A percentile compares a stretch with the other conserved stretches of the same genome.
phyloP scores from a whole-genome alignment of 192 early-diverging fungal species.

The Podila epigama region DNA sequence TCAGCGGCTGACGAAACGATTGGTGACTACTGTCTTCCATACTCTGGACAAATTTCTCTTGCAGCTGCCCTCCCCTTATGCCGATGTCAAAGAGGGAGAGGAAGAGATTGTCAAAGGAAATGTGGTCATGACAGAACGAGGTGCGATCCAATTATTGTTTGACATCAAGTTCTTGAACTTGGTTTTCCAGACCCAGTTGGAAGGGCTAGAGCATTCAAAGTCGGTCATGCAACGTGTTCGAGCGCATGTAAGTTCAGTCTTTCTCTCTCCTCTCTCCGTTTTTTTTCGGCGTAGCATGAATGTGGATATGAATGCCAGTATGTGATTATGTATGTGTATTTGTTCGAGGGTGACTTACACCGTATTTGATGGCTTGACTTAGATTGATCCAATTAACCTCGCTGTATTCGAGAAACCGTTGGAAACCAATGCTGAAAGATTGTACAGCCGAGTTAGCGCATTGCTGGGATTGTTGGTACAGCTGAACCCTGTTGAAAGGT shows the following conservation, averaged over 20 bases:
- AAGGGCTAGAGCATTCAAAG: conserved; percentile 9
- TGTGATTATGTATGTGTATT: background rate
- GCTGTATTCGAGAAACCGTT: conserved; percentile 58
- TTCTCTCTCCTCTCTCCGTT: background rate
- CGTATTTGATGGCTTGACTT: no score
- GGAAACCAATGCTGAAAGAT: conserved; percentile 61
- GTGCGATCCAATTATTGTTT: conserved; percentile 70
- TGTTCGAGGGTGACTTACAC: no score
- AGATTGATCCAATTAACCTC: conserved; percentile 78
- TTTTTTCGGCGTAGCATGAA: background rate
- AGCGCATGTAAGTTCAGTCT: conserved; percentile 25
- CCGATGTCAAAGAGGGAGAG: background rate
- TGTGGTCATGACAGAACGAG: conserved; percentile 54
- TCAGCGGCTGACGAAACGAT: conserved; percentile 6
- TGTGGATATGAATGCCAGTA: background rate
- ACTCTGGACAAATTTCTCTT: conserved; percentile 19
- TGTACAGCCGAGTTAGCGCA: conserved; percentile 60
- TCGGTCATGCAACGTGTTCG: conserved; percentile 29
- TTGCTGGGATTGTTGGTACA: conserved; percentile 62
- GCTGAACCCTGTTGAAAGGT: conserved; percentile 53
- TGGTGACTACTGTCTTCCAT: conserved; percentile 2
- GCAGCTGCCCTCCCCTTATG: background rate
- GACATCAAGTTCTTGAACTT: conserved; percentile 62
- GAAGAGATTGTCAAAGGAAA: background rate
- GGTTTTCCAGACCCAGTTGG: conserved; percentile 50